Conservation (phyloP, 805 yeast genomes). For the Kluyveromyces aestuarii region DNA sequence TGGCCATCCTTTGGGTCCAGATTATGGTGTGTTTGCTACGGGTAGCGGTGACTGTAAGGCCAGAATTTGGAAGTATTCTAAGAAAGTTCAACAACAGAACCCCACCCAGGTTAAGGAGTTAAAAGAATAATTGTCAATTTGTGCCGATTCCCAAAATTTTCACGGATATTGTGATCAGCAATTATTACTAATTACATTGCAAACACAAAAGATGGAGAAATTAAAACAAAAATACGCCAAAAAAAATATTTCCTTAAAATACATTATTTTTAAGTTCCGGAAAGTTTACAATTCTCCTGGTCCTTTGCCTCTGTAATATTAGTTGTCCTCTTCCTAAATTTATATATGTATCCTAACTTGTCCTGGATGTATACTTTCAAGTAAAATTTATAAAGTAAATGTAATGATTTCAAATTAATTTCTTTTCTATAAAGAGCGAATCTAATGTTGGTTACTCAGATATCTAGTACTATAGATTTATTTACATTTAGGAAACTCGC, state of each 20-base stretch:
- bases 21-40: constrained; percentile 82
- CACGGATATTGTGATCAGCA: not conserved
- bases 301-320: not conserved
- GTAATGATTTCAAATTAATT: no score
- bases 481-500: not conserved
- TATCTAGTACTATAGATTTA: no score
- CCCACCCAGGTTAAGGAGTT: constrained; percentile 13
- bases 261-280: not conserved
- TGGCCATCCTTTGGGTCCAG: constrained; percentile 48
- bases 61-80: constrained; percentile 83
- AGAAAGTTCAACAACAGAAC: constrained; percentile 5
- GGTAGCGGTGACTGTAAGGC: constrained; percentile 98
- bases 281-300: not conserved
- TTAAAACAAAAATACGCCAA: not conserved
- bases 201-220: not conserved
- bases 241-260: not conserved
- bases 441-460: no score
- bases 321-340: not conserved
- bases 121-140: constrained; percentile 7
- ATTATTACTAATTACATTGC: not conserved
- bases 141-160: not conserved
- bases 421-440: not conserved
- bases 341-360: not conserved
- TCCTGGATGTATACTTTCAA: not conserved
- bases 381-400: not conserved